Evolutionary conservation across 495 filamentous ascomycete genomes (phyloP).

Genomic region (Talaromyces borbonicus): DNA sequence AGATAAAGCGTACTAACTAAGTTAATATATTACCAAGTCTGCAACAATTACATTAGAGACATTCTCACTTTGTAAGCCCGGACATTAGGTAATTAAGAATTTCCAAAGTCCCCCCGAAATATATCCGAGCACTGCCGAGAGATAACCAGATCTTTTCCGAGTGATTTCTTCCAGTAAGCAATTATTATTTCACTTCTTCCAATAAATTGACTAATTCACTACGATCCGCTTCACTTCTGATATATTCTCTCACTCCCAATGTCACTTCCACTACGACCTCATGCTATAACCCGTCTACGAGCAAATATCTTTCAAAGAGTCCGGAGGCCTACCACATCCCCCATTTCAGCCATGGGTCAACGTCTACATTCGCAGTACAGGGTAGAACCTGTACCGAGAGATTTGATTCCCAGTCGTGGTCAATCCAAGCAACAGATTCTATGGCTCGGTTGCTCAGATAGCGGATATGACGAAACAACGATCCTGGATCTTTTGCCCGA

Average conservation of each 20-base stretch:
- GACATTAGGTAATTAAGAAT: too few relatives aligned
- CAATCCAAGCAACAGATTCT: constrained; percentile 25
- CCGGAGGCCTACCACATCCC: neutral
- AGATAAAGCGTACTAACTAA: too few relatives aligned
- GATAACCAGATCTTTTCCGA: neutral
- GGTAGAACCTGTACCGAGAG: neutral
- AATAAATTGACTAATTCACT: neutral
- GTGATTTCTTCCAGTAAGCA: neutral
- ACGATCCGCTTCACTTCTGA: neutral
- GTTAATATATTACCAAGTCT: too few relatives aligned
- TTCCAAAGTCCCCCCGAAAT: neutral
- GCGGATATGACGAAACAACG: constrained; percentile 25
- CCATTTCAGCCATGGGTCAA: neutral
- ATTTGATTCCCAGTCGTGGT: constrained; percentile 22
- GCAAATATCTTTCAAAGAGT: neutral
- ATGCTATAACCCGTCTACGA: neutral
- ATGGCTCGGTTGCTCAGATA: constrained; percentile 38
- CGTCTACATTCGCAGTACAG: neutral
- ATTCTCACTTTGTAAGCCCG: too few relatives aligned
- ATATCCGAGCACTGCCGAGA: neutral
- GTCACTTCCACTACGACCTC: too few relatives aligned
- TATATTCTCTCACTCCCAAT: neutral
- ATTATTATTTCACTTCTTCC: neutral
- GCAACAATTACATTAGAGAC: too few relatives aligned
- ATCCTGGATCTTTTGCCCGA: constrained; percentile 22